Evolutionary conservation across 1,284 basidiomycete species (phyloP), one percentile per base, ranked within the genome.

Genomic region (Entoloma clypeatum): DNA sequence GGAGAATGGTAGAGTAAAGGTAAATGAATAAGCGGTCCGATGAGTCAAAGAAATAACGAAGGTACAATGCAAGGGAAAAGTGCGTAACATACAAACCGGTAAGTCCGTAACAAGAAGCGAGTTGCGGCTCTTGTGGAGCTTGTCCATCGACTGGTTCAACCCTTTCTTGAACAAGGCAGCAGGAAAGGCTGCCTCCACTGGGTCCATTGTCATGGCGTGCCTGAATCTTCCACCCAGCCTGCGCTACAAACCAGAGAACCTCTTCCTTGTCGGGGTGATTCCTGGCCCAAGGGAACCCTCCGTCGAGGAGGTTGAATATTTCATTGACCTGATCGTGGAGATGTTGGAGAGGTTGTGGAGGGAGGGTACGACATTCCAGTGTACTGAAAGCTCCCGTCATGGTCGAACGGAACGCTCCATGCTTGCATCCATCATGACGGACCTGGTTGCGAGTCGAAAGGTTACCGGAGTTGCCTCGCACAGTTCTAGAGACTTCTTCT

Each of bases 131-230:
- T 23, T 43, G 27, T 58, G 32, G 32, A 34, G 44, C 9, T 49
- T 71, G 1, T 55, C 47, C 25, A 32, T 65, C 3, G 62, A 72
- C 37, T 65, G 56, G 39, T 71, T 72, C 51, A 71, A 70, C 41
- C 65, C 67, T 0, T 50, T 49, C 0, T 36, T 44, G 0, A 64
- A 59, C 35, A 63, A 59, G 33, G 39, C 28, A 14, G 43, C 56
- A 14, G 59, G 63, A 2, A 61, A 63, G 29, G 53, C 52, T 3
- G 41, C 44, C 1, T 66, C 62, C 4, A 38, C 62, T 19, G 63
- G 66, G 0, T 50, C 54, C 0, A 62, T 73, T 1, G 53, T 49
- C 1, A 45, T 74, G 40, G 47, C 51, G 9, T 60, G 55, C 38
- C 41, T 63, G 2, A 63, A 58, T 29, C 47, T 63, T 7, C 59